These are phyloP conservation scores for Rachicladosporium sp. DNA, from an alignment of 2,329 filamentous ascomycete genomes.

Conservation along the genomic window DNA sequence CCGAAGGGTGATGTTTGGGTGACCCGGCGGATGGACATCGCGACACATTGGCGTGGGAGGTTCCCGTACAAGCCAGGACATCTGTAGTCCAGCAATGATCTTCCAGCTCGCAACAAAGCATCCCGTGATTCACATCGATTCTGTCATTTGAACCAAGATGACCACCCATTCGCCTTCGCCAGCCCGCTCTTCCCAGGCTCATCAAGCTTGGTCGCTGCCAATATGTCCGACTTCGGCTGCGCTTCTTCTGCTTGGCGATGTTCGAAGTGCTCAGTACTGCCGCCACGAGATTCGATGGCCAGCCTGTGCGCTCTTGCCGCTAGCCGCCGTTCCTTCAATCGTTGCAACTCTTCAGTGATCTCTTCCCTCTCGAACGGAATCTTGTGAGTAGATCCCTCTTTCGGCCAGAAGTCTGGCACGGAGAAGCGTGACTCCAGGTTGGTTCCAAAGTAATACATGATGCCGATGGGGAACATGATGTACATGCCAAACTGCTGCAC, in stretches of 20 bases:
- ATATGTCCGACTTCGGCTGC: conserved; percentile 13
- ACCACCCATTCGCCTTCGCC: conserved; percentile 9
- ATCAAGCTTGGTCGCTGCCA: conserved; percentile 14
- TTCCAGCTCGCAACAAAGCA: too few relatives aligned
- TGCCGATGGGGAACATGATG: conserved; percentile 94
- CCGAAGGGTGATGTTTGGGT: conserved; percentile 34
- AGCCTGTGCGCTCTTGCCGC: conserved; percentile 37
- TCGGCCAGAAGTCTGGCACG: conserved; percentile 90
- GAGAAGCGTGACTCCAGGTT: conserved; percentile 89
- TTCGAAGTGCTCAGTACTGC: conserved; percentile 12
- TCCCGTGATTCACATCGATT: too few relatives aligned
- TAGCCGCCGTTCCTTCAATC: conserved; percentile 45
- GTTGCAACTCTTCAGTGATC: conserved; percentile 67
- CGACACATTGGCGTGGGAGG: conserved; percentile 26
- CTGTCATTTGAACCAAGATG: conserved; percentile 6
- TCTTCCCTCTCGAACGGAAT: conserved; percentile 69
- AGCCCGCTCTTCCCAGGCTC: conserved; percentile 12
- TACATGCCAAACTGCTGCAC: conserved; percentile 79
- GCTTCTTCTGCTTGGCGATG: conserved; percentile 12
- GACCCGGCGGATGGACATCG: conserved; percentile 31
- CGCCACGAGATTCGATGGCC: conserved; percentile 25
- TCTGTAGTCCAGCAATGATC: not conserved
- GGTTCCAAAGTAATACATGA: conserved; percentile 99
- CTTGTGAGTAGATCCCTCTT: conserved; percentile 60
- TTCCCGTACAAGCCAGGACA: conserved; percentile 25